phyloP scores from a whole-genome alignment of 768 basidiomycete genomes.

The Lyophyllum shimeji region DNA sequence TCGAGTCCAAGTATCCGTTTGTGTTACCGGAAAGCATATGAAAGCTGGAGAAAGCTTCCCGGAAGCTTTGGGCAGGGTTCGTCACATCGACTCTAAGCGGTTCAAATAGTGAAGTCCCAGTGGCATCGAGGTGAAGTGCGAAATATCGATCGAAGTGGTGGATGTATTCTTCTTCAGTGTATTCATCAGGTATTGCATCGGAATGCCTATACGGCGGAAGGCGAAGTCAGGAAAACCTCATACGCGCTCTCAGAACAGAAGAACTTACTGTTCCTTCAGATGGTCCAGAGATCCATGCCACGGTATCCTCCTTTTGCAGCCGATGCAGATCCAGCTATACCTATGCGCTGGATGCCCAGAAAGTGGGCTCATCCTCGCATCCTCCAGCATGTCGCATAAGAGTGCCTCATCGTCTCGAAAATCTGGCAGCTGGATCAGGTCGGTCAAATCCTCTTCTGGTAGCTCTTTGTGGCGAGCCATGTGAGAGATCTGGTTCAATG shows the following conservation, averaged over 20 bases:
- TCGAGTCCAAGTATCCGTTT: not conserved
- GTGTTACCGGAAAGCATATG: not conserved
- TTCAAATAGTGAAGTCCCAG: not conserved
- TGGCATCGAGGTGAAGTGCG: slow-evolving; percentile 1
- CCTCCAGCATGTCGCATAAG: slow-evolving; percentile 2
- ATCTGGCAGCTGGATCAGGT: not conserved
- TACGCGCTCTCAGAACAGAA: not conserved
- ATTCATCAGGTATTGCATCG: not conserved
- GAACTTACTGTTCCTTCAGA: not conserved
- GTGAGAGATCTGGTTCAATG: not conserved
- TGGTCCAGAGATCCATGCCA: slow-evolving; percentile 5
- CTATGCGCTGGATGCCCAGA: not conserved
- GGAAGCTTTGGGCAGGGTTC: slow-evolving; percentile 3
- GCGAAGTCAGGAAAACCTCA: too few species aligned
- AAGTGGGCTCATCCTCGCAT: slow-evolving; percentile 5
- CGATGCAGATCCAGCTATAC: slow-evolving; percentile 6
- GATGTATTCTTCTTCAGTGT: not conserved
- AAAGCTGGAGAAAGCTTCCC: not conserved
- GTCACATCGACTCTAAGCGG: not conserved
- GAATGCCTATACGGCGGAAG: slow-evolving; percentile 7
- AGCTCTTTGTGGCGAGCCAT: not conserved
- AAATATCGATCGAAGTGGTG: slow-evolving; percentile 2
- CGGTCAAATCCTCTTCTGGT: not conserved
- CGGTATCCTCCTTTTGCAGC: slow-evolving; percentile 5
- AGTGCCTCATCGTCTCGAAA: not conserved